These are phyloP conservation scores for Andrographis paniculata DNA, from an alignment of 305 asterid species.

Conservation along the genomic window DNA sequence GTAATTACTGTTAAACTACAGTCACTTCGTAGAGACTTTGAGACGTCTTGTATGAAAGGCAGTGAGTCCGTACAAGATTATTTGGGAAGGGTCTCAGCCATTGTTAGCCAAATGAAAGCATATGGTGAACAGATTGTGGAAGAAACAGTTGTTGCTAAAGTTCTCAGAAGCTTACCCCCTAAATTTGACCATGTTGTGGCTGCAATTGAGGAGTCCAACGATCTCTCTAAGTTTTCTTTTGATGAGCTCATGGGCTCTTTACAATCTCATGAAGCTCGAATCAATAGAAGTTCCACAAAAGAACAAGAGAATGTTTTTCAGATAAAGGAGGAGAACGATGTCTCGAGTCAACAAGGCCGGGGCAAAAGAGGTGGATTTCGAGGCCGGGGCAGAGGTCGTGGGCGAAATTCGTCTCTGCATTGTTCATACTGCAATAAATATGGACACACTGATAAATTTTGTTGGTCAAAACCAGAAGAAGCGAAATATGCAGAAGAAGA, in stretches of 20 bases:
- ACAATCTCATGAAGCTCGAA: background rate
- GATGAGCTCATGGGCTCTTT: background rate
- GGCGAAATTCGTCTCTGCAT: background rate
- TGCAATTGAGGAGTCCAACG: background rate
- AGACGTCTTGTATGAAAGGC: background rate
- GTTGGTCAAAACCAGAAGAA: background rate
- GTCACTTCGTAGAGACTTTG: background rate
- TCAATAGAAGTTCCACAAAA: background rate
- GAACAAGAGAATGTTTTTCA: background rate
- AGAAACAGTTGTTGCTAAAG: background rate
- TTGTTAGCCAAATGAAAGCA: background rate
- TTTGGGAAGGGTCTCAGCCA: background rate
- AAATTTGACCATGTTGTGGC: background rate
- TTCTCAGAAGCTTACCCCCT: background rate
- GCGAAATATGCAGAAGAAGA: background rate
- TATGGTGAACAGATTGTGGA: background rate
- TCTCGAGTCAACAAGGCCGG: background rate
- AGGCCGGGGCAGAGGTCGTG: background rate
- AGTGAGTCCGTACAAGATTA: background rate
- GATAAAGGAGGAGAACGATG: background rate
- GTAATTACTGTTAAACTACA: background rate
- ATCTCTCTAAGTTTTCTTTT: background rate
- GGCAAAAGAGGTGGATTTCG: background rate
- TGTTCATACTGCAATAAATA: background rate
- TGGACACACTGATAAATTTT: background rate